Evolutionary conservation across 2,329 filamentous ascomycete species (phyloP).

Genomic region (Sporothrix inflata): DNA sequence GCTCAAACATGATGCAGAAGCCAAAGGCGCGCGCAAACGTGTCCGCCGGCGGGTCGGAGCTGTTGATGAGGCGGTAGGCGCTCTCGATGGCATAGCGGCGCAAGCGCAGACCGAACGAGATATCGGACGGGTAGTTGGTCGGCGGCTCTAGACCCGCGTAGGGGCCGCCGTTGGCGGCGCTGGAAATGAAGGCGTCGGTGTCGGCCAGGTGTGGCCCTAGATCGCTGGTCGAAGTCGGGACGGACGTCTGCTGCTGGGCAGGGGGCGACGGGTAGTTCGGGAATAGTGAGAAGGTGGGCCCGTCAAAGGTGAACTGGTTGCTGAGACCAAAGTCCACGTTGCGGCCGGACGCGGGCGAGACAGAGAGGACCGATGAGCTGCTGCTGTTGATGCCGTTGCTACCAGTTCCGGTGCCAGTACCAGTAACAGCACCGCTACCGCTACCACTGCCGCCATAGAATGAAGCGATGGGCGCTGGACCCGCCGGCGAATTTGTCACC

Average conservation of each 20-base stretch:
- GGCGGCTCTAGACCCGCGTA: constrained; percentile 49
- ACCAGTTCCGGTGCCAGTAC: background rate
- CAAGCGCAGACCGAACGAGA: constrained; percentile 70
- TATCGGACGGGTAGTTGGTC: constrained; percentile 63
- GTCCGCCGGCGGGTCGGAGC: constrained; percentile 52
- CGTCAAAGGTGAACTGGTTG: constrained; percentile 12
- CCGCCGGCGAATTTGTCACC: background rate
- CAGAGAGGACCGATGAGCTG: background rate
- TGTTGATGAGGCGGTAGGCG: constrained; percentile 61
- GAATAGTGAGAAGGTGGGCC: background rate
- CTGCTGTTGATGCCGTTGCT: constrained; percentile 19
- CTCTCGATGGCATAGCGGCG: constrained; percentile 68
- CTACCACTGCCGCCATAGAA: background rate
- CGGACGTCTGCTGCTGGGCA: background rate
- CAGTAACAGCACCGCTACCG: background rate
- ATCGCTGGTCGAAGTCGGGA: constrained; percentile 20
- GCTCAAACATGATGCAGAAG: constrained; percentile 67
- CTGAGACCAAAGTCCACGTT: constrained; percentile 18
- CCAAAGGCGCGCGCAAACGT: constrained; percentile 65
- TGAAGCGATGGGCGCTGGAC: background rate
- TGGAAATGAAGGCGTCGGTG: constrained; percentile 20
- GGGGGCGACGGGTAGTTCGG: background rate
- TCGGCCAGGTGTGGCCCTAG: constrained; percentile 18
- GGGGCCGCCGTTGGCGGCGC: constrained; percentile 38
- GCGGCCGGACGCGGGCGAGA: constrained; percentile 30